Evolutionary conservation across 768 basidiomycete genomes (phyloP).

Genomic region (Crassisporium funariophilum): DNA sequence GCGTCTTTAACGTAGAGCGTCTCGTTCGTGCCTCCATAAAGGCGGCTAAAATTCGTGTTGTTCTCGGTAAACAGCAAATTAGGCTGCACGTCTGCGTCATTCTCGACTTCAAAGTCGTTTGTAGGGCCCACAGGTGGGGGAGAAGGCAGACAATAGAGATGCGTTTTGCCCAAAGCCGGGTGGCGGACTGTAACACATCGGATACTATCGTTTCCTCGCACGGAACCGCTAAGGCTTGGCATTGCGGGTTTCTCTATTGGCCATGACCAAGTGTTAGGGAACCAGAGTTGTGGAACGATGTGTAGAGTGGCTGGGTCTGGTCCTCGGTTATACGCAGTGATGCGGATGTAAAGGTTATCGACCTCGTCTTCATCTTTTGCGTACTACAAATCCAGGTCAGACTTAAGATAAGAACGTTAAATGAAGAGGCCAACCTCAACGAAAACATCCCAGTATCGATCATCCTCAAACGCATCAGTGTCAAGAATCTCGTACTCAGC

Average conservation of each 20-base stretch:
- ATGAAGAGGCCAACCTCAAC: slow-evolving; percentile 70
- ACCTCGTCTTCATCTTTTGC: slow-evolving; percentile 95
- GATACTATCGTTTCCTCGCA: slow-evolving; percentile 48
- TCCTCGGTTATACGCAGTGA: slow-evolving; percentile 96
- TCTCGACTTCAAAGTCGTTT: slow-evolving; percentile 63
- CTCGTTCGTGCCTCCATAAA: slow-evolving; percentile 88
- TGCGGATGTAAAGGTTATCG: slow-evolving; percentile 87
- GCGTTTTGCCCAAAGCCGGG: slow-evolving; percentile 69
- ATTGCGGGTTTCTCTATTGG: slow-evolving; percentile 62
- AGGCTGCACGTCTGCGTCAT: slow-evolving; percentile 74
- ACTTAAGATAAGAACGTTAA: background rate
- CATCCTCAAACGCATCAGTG: slow-evolving; percentile 87
- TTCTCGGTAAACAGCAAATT: slow-evolving; percentile 95
- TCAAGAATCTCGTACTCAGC: slow-evolving; percentile 93
- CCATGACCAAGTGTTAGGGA: slow-evolving; percentile 99
- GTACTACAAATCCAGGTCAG: slow-evolving; percentile 57
- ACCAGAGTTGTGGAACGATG: slow-evolving; percentile 94
- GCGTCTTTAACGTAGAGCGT: slow-evolving; percentile 91
- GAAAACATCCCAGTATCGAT: slow-evolving; percentile 98
- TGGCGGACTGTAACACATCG: slow-evolving; percentile 74
- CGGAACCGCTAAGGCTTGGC: slow-evolving; percentile 60
- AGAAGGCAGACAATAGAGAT: slow-evolving; percentile 88
- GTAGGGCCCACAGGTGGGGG: slow-evolving; percentile 85
- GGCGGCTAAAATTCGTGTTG: slow-evolving; percentile 90
- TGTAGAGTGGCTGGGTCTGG: slow-evolving; percentile 94